Base-by-base conservation (phyloP, 805 yeast species). In the Ogataea chonburiensis region DNA sequence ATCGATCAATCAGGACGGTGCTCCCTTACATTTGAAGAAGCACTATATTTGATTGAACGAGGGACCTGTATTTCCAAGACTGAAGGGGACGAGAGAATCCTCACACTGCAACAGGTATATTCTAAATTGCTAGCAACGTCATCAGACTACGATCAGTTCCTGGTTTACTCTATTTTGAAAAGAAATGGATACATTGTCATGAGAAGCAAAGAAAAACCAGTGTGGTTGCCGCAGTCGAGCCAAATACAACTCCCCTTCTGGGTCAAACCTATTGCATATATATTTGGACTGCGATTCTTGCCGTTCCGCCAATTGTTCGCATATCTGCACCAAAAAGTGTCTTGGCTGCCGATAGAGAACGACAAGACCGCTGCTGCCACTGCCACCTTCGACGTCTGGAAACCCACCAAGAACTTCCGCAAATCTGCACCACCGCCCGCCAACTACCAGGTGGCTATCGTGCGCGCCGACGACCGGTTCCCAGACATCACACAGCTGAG, bases 41-140 rank as follows among this genome's bases (percentile, higher is more conserved):
- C 80, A 6, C 63, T 87, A 1, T 89, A 88, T 56, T 62, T 89
- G 37, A 74, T 81, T 2, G 96, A 89, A 55, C 66, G 98, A 53
- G 97, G 97, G 2, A 69, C 80, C 3, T 60, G 64, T 37, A 38
- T 61, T 16, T 55, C 56, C 15, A 54, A 45, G 32, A 30, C 35
- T 24, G 40, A 46, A 41, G 45, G 52, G 42, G 13, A 48, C 11
- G 52, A 50, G 53, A 47, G 5, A 47, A 60, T 5, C 65, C 52
- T 88, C 52, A 71, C 81, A 31, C 58, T 88, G 17, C 81, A 84
- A 45, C 80, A 76, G 31, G 66, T 82, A 5, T 85, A 86, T 56
- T 56, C 81, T 0, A 55, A 71, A 12, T 67, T 76, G 10, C 66
- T 81, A 30, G 46, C 48, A 16, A 35, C 37, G 12, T 39, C 48